Evolutionary conservation across 495 filamentous ascomycete genomes (phyloP).

Genomic region (Glutinoglossum americanum): DNA sequence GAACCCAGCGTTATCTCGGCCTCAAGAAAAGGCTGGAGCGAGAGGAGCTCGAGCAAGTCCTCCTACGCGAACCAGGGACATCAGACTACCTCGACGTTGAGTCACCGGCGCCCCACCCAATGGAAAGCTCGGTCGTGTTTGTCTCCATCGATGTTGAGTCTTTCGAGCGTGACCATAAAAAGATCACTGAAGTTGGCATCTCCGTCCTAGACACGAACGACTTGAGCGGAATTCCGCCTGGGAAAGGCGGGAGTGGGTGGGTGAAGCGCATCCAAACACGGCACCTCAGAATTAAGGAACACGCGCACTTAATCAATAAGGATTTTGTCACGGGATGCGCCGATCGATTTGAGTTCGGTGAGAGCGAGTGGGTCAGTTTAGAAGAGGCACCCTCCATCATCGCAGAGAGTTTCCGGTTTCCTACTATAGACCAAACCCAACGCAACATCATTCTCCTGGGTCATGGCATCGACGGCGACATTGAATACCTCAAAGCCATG

Average conservation of each 20-base stretch:
- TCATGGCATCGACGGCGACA: conserved; percentile 44
- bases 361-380: conserved; percentile 19
- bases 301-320: conserved; percentile 37
- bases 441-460: conserved; percentile 61
- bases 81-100: conserved; percentile 10
- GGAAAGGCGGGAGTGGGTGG: conserved; percentile 38
- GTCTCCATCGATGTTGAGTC: conserved; percentile 65
- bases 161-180: conserved; percentile 38
- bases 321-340: conserved; percentile 48
- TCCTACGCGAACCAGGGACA: neutral
- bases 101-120: conserved; percentile 22
- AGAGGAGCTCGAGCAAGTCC: neutral
- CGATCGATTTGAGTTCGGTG: conserved; percentile 51
- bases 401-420: neutral
- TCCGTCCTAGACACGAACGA: conserved; percentile 57
- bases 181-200: conserved; percentile 72
- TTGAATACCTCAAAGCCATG: conserved; percentile 36
- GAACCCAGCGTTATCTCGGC: conserved; percentile 6
- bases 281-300: conserved; percentile 59
- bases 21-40: neutral
- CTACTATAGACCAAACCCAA: conserved; percentile 5
- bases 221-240: conserved; percentile 29
- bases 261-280: conserved; percentile 35
- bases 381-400: conserved; percentile 20
- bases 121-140: conserved; percentile 37